Evolutionary conservation across 176 grass and related monocot species (phyloP), one percentile per base, ranked within the genome.

Genomic region (Zea mays): DNA sequence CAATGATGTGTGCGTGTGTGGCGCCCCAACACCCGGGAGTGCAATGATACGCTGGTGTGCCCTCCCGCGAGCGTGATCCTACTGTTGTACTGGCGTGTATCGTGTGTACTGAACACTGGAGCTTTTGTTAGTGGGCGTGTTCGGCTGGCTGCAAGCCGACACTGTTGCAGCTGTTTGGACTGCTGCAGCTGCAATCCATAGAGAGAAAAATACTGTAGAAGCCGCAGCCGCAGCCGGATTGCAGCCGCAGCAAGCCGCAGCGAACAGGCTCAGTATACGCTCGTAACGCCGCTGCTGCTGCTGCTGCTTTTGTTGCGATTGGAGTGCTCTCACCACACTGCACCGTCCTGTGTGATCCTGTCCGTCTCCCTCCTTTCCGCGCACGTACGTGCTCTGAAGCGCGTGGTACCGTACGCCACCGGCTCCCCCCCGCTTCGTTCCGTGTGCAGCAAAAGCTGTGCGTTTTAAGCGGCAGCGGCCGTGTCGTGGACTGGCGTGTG

Each of bases 1-100:
- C 65, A 76, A 88, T 81, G 81, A 81, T 71, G 71, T 38, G 47
- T 62, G 71, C 76, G 39, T 62, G 39, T 62, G 39, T 76, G 81
- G 81, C 15, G 51, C 49, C 79, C 3, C 38, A 14, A 49, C 48
- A 52, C 67, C 67, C 37, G 7, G 8, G 13, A 71, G 40, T 81
- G 82, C 76, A 82, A 74, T 86, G 79, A 81, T 73, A 39, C 8
- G n/a, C 44, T 1, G 27, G 44, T 85, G 76, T 27, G 27, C 27
- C 27, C 27, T 33, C n/a, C 8, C 15, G 60, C 78, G 57, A 62
- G 36, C 62, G 78, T 59, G 43, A 79, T 67, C 10, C 60, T 21
- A 73, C 34, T 67, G 51, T 40, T 10, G 3, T 34, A 5, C 65
- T 44, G 27, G 27, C 27, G 62, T 61, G 54, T 57, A 15, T 12